Evolutionary conservation across 2,329 filamentous ascomycete species (phyloP).

Genomic region (Sarocladium strictum): DNA sequence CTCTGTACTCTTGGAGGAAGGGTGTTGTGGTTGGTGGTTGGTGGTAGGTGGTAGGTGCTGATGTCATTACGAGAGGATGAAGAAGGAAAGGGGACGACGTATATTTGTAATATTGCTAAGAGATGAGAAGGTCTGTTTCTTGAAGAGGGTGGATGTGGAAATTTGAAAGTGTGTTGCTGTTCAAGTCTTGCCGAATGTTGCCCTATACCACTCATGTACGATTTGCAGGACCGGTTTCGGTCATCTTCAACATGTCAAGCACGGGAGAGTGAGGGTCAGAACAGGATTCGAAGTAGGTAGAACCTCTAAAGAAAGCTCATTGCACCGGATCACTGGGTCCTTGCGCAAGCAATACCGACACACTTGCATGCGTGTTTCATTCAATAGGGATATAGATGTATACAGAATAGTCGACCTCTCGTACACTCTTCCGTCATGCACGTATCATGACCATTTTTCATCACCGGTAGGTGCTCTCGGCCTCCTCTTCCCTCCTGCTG

Average conservation of each 20-base stretch:
- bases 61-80: neutral
- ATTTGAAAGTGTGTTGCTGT: neutral
- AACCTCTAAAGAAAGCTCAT: too few species aligned
- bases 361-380: too few species aligned
- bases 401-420: neutral
- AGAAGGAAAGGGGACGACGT: neutral
- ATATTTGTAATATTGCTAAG: conserved; percentile 6
- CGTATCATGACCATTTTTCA: neutral
- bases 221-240: too few species aligned
- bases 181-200: too few species aligned
- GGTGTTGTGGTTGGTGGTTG: neutral
- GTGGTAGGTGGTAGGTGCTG: neutral
- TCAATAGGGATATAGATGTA: too few species aligned
- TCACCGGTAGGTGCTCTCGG: neutral
- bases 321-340: too few species aligned
- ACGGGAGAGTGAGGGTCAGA: too few species aligned
- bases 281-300: too few species aligned
- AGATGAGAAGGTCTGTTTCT: neutral
- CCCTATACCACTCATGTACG: too few species aligned
- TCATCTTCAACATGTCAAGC: too few species aligned
- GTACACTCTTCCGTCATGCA: neutral
- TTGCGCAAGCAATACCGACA: too few species aligned
- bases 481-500: conserved; percentile 1
- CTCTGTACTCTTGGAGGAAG: too few species aligned
- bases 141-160: neutral